These are phyloP conservation scores for Kalmusia sp. DNA, from an alignment of 2,329 filamentous ascomycete species.

Conservation along the genomic window DNA sequence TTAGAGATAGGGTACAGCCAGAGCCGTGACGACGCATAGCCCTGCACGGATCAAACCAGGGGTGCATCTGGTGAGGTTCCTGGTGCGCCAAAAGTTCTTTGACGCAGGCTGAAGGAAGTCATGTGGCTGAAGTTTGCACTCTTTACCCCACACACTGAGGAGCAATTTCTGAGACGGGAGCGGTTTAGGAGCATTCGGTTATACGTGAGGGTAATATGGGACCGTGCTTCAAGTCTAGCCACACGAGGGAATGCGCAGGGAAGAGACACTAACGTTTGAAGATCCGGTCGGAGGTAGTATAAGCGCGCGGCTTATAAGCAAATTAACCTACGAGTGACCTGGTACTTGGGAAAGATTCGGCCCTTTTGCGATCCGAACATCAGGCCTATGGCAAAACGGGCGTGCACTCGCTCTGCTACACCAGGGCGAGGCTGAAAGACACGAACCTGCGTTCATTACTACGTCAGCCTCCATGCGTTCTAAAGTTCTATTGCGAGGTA, in stretches of 20 bases:
- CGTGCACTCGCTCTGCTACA: neutral
- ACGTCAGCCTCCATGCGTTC: neutral
- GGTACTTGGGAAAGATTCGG: neutral
- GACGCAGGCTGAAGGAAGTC: conserved; percentile 22
- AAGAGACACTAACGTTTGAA: conserved; percentile 2
- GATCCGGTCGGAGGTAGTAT: neutral
- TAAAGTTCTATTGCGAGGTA: neutral
- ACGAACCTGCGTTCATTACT: neutral
- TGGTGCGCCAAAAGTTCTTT: conserved; percentile 14
- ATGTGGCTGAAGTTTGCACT: conserved; percentile 27
- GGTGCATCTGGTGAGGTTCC: conserved; percentile 17
- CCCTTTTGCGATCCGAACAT: neutral
- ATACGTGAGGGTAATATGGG: conserved; percentile 24
- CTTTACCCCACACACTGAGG: conserved; percentile 14
- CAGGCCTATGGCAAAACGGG: neutral
- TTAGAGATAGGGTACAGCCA: conserved; percentile 7
- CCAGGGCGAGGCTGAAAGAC: neutral
- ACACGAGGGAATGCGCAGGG: conserved; percentile 5
- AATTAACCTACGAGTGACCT: neutral
- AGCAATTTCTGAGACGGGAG: conserved; percentile 28
- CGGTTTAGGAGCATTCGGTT: conserved; percentile 28
- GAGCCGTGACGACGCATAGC: conserved; percentile 16
- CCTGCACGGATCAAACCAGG: conserved; percentile 28
- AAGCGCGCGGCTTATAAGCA: neutral
- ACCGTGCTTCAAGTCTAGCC: conserved; percentile 18